These are phyloP conservation scores for Quercus mongolica DNA, from an alignment of 306 rosid species.

Conservation along the genomic window DNA sequence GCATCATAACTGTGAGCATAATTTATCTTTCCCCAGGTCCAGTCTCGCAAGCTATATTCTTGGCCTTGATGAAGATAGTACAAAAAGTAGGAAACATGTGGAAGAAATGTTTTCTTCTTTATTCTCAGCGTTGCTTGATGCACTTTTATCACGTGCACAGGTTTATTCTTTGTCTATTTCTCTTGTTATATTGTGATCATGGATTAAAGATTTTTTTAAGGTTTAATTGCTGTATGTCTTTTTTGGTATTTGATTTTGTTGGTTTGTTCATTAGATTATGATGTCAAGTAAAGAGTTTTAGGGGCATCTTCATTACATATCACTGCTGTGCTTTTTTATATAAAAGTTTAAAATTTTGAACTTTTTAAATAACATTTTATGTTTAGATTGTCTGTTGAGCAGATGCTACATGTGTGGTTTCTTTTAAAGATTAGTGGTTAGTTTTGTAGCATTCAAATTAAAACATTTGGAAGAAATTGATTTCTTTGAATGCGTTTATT, in stretches of 20 bases:
- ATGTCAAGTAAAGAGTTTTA: background rate
- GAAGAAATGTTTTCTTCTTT: slow-evolving; percentile 71
- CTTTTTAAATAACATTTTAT: background rate
- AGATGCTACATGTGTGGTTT: background rate
- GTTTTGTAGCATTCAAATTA: background rate
- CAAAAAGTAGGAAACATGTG: slow-evolving; percentile 49
- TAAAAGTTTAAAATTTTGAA: background rate
- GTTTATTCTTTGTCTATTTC: slow-evolving; percentile 48
- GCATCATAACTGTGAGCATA: slow-evolving; percentile 6
- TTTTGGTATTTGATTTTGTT: background rate
- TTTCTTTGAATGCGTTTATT: background rate
- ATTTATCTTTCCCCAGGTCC: slow-evolving; percentile 59
- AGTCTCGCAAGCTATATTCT: slow-evolving; percentile 81
- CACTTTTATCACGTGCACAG: slow-evolving; percentile 85
- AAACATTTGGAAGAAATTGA: background rate
- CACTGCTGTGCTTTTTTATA: background rate
- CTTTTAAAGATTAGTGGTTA: background rate
- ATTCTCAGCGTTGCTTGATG: slow-evolving; percentile 78
- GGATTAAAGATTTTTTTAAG: background rate
- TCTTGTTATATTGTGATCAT: background rate
- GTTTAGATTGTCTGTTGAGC: background rate
- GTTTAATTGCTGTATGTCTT: background rate
- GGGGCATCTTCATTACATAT: background rate
- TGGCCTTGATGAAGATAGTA: slow-evolving; percentile 65
- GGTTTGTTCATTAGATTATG: background rate